Percentiles rank a stretch among this genome's conserved stretches.
Evolutionary conservation across 176 grass and related monocot species (phyloP).

Genomic region (Rhynchospora breviuscula): DNA sequence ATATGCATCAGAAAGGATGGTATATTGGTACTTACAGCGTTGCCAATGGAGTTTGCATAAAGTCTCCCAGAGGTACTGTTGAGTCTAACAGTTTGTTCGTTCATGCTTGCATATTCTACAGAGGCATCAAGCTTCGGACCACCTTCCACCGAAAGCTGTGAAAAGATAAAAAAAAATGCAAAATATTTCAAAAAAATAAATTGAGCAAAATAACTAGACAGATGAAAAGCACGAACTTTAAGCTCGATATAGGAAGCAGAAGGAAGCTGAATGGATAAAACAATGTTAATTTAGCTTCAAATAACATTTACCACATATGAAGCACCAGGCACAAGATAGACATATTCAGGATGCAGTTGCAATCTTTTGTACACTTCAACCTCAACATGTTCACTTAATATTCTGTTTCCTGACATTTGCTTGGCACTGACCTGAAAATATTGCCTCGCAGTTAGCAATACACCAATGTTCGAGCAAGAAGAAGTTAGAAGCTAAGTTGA

Average conservation of each 20-base stretch:
- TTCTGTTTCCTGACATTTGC: conserved; percentile 58
- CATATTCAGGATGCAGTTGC: conserved; percentile 75
- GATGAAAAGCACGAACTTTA: background rate
- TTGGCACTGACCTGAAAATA: conserved; percentile 70
- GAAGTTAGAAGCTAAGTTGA: conserved; percentile 9
- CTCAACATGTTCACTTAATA: conserved; percentile 82
- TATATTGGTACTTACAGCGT: conserved; percentile 63
- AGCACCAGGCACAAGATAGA: conserved; percentile 84
- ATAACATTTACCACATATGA: conserved; percentile 80
- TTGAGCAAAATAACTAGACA: background rate
- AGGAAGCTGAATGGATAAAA: background rate
- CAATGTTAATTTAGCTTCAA: background rate
- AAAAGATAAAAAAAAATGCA: conserved; percentile 15
- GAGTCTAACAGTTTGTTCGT: conserved; percentile 43
- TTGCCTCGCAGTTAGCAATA: conserved; percentile 1
- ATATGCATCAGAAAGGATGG: background rate
- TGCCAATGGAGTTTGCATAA: conserved; percentile 65
- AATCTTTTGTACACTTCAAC: conserved; percentile 88
- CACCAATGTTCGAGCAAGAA: background rate
- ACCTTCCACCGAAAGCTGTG: conserved; percentile 74
- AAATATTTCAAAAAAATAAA: conserved; percentile 14
- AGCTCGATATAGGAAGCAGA: conserved; percentile 1
- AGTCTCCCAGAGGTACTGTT: conserved; percentile 65
- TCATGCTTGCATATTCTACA: conserved; percentile 62
- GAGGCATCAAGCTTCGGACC: conserved; percentile 80